A percentile compares a stretch with the other conserved stretches of the same genome.
phyloP scores from a whole-genome alignment of 176 grass and related monocot genomes.

The Tuctoria greenei region DNA sequence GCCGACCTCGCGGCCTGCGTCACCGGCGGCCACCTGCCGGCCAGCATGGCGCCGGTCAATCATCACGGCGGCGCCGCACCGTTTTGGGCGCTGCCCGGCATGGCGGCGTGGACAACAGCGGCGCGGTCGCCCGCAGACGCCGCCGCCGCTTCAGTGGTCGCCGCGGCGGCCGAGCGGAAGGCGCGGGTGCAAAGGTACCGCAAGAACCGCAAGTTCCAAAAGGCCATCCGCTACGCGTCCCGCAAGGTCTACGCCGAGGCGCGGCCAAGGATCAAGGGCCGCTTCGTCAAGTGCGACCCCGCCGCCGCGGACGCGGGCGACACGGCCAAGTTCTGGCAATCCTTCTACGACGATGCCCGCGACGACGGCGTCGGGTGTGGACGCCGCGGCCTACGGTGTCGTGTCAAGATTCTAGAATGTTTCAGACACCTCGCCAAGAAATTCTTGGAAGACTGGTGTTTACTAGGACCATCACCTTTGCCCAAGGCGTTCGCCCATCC shows the following conservation, averaged over 20 bases:
- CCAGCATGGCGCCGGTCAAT: slow-evolving; percentile 25
- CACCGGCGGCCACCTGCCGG: slow-evolving; percentile 4
- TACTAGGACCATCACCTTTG: no score
- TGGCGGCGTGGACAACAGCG: neutral
- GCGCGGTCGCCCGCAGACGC: neutral
- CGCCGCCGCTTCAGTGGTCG: neutral
- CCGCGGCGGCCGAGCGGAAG: no score
- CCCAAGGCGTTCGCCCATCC: slow-evolving; percentile 1
- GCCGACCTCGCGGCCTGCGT: slow-evolving; percentile 33
- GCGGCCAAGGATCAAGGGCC: no score
- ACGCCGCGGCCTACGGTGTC: slow-evolving; percentile 31
- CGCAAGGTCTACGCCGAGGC: no score
- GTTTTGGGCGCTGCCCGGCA: slow-evolving; percentile 21
- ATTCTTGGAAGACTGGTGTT: neutral
- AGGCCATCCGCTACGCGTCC: no score
- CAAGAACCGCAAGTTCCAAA: no score
- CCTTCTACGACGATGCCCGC: slow-evolving; percentile 22
- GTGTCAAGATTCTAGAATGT: slow-evolving; percentile 48
- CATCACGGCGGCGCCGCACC: neutral
- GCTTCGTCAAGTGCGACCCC: no score
- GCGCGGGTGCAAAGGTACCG: no score
- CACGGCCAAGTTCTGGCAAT: slow-evolving; percentile 31
- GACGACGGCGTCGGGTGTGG: slow-evolving; percentile 31
- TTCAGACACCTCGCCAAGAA: neutral
- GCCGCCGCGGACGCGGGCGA: neutral